phyloP scores from a whole-genome alignment of 2,329 filamentous ascomycete species.

The Exserohilum rostratum region DNA sequence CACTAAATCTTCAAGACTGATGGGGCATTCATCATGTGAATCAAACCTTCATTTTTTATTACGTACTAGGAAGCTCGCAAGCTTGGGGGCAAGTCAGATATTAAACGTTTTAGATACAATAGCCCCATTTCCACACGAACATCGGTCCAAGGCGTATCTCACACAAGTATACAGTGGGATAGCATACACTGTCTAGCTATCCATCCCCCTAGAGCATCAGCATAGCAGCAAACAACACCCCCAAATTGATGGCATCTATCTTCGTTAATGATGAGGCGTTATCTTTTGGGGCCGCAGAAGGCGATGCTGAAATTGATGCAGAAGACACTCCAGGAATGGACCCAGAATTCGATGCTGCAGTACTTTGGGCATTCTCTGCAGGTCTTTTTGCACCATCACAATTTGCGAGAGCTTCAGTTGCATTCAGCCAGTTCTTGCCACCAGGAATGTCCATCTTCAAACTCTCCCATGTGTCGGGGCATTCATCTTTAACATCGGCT shows the following conservation, averaged over 20 bases:
- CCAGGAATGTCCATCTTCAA: neutral
- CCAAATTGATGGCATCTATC: neutral
- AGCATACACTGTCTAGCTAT: neutral
- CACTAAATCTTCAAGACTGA: too few relatives aligned
- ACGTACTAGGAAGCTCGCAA: too few relatives aligned
- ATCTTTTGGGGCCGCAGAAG: neutral
- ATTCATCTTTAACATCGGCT: neutral
- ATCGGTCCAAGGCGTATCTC: neutral
- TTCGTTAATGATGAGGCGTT: neutral
- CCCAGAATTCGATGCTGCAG: neutral
- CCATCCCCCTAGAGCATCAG: neutral
- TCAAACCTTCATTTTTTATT: too few relatives aligned
- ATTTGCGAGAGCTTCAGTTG: neutral
- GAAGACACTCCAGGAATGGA: neutral
- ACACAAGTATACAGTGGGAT: neutral
- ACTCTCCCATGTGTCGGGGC: neutral
- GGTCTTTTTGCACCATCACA: neutral
- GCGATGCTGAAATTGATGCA: too few relatives aligned
- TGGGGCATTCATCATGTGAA: too few relatives aligned
- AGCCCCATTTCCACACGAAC: too few relatives aligned
- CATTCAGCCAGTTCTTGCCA: neutral
- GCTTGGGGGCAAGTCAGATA: too few relatives aligned
- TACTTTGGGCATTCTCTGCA: neutral
- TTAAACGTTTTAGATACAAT: too few relatives aligned
- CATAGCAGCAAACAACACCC: neutral